Evolutionary conservation across 2,329 filamentous ascomycete genomes (phyloP), one percentile per base, ranked within the genome.

Genomic region (Corynespora cassiicola): DNA sequence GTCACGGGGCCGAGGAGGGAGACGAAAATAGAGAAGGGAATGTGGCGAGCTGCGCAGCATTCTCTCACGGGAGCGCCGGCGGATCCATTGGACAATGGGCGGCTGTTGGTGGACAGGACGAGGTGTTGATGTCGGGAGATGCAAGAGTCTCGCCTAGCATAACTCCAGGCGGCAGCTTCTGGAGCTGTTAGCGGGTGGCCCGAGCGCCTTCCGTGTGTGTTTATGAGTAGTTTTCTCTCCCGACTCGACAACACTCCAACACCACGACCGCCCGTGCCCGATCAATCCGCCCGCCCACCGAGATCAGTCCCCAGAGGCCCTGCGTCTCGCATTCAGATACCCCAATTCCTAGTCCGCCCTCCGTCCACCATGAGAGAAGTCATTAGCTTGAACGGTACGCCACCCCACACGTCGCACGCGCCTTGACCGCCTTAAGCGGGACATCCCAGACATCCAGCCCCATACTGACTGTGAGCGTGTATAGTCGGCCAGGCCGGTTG

Each of bases 401-500:
- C 58, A 52, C 52, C 49, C 53, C 57, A 44, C 52, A 49, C 54
- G 54, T 54, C 52, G 59, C 66, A 62, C 62, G 63, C 66, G 65
- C 64, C 66, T 63, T 71, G 68, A 73, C 69, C 73, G 70, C 71
- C 66, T 55, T 44, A 39, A 42, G 46, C 39, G 52, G 53, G 41
- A 51, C 51, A 50, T 47, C 35, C 50, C 33, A 31, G 48, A 35
- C 36, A 45, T 47, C 31, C 50, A 48, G 51, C 39, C 54, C 44
- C 42, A 63, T 75, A 64, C 81, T 87, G 71, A 87, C 77, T 54
- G 58, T 67, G 50, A 52, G 66, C 74, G 69, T 65, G 73, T 73
- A 68, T 75, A 99, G 94, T 99, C 82, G 94, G 94, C 78, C 94
- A 99, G 85, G 94, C 94, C 74, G 94, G 94, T 87, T 97, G 94